Evolutionary conservation across 2,329 filamentous ascomycete species (phyloP), one percentile per base, ranked within the genome.

Genomic region (Elsinoe necatrix): DNA sequence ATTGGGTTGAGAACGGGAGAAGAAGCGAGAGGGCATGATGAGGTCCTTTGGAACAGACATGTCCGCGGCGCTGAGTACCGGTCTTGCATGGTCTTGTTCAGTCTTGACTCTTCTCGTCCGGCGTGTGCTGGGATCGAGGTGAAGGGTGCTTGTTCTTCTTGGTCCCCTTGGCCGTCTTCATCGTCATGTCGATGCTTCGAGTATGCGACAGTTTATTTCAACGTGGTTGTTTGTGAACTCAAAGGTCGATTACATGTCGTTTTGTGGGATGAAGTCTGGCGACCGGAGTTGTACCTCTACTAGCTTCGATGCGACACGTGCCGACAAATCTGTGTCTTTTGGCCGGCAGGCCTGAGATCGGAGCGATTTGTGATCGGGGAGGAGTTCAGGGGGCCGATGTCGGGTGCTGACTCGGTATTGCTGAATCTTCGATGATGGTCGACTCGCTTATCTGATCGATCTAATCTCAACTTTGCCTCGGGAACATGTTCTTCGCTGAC

Each of bases 291-390:
- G 41, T 23, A 11, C 18, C 41, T 23, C 8, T 23, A 18, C 14
- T 45, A 45, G 41, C 41, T 45, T 27, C 18, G 41, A 27, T 45
- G 41, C 23, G 41, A 45, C 41, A 45, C 41, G 41, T 45, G 41
- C 41, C 23, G 21, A 23, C 21, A 18, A 45, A 4, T 23, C 6
- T 37, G 4, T 29, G 9, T 29, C 9, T 29, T 45, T 45, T 25
- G 20, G 21, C 20, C 41, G 21, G 23, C 34, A 12, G 34, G 34
- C 34, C 34, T 37, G 3, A 29, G 14, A 37, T 37, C 34, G 34
- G 34, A 11, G 34, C 14, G 14, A 14, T 37, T 37, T 11, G 14
- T 14, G 12, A 37, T 37, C 34, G 34, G 41, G 25, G 41, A 25
- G 20, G 41, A 45, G 9, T 23, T 25, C 25, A 25, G 9, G 9